phyloP scores from a whole-genome alignment of 2,329 filamentous ascomycete species.

The Leptosphaerulina australis region DNA sequence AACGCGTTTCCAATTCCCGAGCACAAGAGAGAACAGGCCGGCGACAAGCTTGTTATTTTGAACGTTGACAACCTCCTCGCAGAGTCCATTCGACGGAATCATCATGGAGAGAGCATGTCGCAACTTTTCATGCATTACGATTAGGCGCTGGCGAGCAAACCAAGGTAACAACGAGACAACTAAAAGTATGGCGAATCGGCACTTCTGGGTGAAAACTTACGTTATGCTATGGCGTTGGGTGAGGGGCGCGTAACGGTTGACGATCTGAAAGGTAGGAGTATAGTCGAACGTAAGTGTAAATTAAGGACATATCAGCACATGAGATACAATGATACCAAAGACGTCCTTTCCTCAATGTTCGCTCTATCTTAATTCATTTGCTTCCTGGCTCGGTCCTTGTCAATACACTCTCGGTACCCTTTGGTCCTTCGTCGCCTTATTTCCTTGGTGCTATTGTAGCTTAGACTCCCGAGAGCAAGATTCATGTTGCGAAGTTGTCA shows the following conservation, averaged over 20 bases:
- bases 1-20: constrained; percentile 94
- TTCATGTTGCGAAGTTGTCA: too few relatives aligned
- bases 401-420: too few relatives aligned
- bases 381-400: too few relatives aligned
- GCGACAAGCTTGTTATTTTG: constrained; percentile 81
- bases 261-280: neutral
- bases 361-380: too few relatives aligned
- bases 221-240: neutral
- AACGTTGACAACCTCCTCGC: constrained; percentile 87
- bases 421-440: too few relatives aligned
- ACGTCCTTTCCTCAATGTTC: neutral
- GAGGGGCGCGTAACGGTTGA: neutral
- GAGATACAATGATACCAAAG: constrained; percentile 9
- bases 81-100: constrained; percentile 93
- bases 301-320: constrained; percentile 1
- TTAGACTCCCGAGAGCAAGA: too few relatives aligned
- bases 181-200: neutral
- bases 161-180: too few relatives aligned
- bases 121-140: constrained; percentile 57
- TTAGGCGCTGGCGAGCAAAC: constrained; percentile 15
- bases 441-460: too few relatives aligned
- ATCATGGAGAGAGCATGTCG: constrained; percentile 85
- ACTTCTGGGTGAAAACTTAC: neutral
- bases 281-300: neutral
- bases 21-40: constrained; percentile 70